A percentile compares a stretch with the other conserved stretches of the same genome.
These are phyloP conservation scores for Ramaria sp. DNA, from an alignment of 768 basidiomycete species.

Conservation along the genomic window DNA sequence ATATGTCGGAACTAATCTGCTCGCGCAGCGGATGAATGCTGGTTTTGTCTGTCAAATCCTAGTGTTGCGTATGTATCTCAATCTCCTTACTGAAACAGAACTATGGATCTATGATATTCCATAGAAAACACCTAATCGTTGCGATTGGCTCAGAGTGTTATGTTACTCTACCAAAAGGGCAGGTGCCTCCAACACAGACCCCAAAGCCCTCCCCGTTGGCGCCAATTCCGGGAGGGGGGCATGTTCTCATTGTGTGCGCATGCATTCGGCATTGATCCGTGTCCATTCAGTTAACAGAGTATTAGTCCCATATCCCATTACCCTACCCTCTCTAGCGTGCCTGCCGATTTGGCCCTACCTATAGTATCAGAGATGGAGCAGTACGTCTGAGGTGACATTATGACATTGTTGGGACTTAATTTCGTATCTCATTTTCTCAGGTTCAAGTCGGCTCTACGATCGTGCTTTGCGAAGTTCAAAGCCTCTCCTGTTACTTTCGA, in stretches of 20 bases:
- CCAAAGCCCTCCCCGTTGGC: slow-evolving; percentile 20
- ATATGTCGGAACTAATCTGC: background rate
- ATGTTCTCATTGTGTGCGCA: slow-evolving; percentile 67
- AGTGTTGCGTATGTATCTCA: slow-evolving; percentile 57
- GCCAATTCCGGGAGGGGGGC: slow-evolving; percentile 86
- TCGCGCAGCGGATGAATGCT: slow-evolving; percentile 76
- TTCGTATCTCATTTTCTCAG: slow-evolving; percentile 24
- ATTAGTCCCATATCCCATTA: slow-evolving; percentile 74
- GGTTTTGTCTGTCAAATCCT: slow-evolving; percentile 97
- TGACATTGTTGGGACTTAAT: background rate
- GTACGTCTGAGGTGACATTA: slow-evolving; percentile 27
- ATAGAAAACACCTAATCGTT: slow-evolving; percentile 89
- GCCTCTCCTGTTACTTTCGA: slow-evolving; percentile 75
- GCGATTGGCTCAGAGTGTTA: slow-evolving; percentile 92
- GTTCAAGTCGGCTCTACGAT: slow-evolving; percentile 67
- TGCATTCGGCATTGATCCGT: background rate
- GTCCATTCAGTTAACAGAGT: background rate
- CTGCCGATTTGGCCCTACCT: slow-evolving; percentile 60
- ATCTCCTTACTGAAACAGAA: background rate
- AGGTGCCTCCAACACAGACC: slow-evolving; percentile 75
- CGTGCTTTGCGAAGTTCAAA: slow-evolving; percentile 61
- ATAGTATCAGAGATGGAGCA: slow-evolving; percentile 75
- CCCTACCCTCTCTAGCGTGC: slow-evolving; percentile 76
- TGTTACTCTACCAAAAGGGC: slow-evolving; percentile 92
- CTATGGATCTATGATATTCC: slow-evolving; percentile 3